Percentiles rank a stretch among this genome's conserved stretches.
Conservation (phyloP, 495 filamentous ascomycete species). For the Tuber calosporum region DNA sequence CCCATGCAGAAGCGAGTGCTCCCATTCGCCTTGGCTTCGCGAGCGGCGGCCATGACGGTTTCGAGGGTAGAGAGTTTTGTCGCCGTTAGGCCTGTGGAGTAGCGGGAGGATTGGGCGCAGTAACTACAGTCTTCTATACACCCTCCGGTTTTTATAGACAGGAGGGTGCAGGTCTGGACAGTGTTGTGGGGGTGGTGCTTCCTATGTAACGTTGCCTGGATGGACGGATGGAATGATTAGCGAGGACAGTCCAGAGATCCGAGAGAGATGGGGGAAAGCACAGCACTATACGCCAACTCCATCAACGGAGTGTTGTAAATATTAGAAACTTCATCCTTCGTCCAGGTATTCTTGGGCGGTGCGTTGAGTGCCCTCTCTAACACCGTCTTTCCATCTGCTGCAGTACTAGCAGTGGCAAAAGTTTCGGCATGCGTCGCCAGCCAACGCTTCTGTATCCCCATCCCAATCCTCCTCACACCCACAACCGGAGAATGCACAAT, state of each 20-base stretch:
- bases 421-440: neutral
- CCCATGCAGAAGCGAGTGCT: slow-evolving; percentile 88
- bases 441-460: neutral
- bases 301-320: slow-evolving; percentile 73
- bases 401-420: neutral
- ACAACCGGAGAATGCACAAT: neutral
- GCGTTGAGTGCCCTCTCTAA: neutral
- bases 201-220: slow-evolving; percentile 63
- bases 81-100: slow-evolving; percentile 69
- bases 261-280: slow-evolving; percentile 44
- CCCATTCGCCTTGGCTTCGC: slow-evolving; percentile 68
- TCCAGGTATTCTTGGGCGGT: slow-evolving; percentile 57
- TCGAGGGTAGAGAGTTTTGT: slow-evolving; percentile 70
- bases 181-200: slow-evolving; percentile 70
- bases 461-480: neutral
- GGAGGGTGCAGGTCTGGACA: slow-evolving; percentile 82
- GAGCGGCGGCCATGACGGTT: slow-evolving; percentile 65
- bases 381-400: neutral
- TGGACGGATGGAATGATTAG: neutral
- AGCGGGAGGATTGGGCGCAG: slow-evolving; percentile 76
- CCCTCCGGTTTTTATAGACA: slow-evolving; percentile 93
- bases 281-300: slow-evolving; percentile 66
- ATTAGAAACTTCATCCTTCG: slow-evolving; percentile 63
- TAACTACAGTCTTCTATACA: slow-evolving; percentile 84
- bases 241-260: neutral